Conservation (phyloP, 306 rosid genomes). For the Ormosia emarginata region DNA sequence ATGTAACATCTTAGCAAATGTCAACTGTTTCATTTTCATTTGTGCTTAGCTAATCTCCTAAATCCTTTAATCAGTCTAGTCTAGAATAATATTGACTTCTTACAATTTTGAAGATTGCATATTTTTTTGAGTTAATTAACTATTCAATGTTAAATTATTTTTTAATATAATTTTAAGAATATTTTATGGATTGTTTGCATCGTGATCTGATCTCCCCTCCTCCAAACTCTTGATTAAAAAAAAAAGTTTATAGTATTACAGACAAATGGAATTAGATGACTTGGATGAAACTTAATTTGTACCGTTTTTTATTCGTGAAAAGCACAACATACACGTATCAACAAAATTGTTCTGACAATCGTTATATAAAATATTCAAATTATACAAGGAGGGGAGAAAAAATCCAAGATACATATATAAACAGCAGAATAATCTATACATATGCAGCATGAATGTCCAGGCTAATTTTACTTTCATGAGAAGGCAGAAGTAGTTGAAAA, state of each 20-base stretch:
- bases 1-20: too few relatives aligned
- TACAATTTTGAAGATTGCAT: too few relatives aligned
- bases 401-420: background rate
- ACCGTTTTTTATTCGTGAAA: background rate
- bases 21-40: too few relatives aligned
- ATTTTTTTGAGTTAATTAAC: too few relatives aligned
- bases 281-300: background rate
- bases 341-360: conserved; percentile 13
- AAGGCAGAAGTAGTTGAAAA: background rate
- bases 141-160: background rate
- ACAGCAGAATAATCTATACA: conserved; percentile 10
- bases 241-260: too few relatives aligned
- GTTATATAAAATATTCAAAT: conserved; percentile 1
- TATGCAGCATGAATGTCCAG: background rate
- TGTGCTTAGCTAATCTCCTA: too few relatives aligned
- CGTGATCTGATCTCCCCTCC: too few relatives aligned
- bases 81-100: too few relatives aligned
- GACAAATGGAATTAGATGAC: too few relatives aligned
- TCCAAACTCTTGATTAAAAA: too few relatives aligned
- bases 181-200: too few relatives aligned
- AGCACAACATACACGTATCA: background rate
- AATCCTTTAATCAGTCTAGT: too few relatives aligned
- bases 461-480: background rate
- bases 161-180: background rate
- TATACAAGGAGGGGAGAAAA: background rate